A percentile compares a stretch with the other conserved stretches of the same genome.
phyloP scores from a whole-genome alignment of 441 rosid genomes.

The Erysimum cheiri region DNA sequence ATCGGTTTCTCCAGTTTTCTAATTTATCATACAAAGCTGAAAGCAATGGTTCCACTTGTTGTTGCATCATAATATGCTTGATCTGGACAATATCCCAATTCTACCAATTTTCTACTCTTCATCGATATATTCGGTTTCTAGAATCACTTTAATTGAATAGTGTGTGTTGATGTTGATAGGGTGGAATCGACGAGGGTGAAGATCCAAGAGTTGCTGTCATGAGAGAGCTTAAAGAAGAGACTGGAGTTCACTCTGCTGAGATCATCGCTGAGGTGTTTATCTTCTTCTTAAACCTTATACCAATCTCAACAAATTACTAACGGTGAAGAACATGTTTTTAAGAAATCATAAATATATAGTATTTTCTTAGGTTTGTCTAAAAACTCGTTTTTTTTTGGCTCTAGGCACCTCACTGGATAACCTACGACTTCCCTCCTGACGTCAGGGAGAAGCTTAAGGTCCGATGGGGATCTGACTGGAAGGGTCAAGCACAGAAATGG shows the following conservation, averaged over 20 bases:
- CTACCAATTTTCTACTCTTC: not conserved
- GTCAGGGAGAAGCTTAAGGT: constrained; percentile 76
- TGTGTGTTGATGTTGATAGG: constrained; percentile 46
- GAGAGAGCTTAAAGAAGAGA: constrained; percentile 93
- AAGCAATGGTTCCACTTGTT: not conserved
- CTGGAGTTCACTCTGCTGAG: constrained; percentile 83
- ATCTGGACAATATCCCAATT: too few species aligned
- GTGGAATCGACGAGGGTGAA: constrained; percentile 89
- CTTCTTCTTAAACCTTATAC: not conserved
- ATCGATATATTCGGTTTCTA: not conserved
- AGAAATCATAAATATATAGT: too few species aligned
- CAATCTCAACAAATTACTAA: not conserved
- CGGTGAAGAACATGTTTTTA: not conserved
- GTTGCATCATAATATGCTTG: not conserved
- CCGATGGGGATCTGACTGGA: constrained; percentile 91
- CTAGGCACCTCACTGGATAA: constrained; percentile 83
- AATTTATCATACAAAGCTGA: not conserved
- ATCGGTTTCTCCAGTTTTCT: not conserved
- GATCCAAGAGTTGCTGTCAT: constrained; percentile 85
- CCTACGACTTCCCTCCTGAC: constrained; percentile 87
- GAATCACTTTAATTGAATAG: not conserved
- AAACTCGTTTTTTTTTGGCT: not conserved
- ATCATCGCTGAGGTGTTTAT: constrained; percentile 72
- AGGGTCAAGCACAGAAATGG: constrained; percentile 98
- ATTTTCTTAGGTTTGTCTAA: not conserved